phyloP scores from a whole-genome alignment of 1,284 basidiomycete species.

The Malassezia cuniculi region DNA sequence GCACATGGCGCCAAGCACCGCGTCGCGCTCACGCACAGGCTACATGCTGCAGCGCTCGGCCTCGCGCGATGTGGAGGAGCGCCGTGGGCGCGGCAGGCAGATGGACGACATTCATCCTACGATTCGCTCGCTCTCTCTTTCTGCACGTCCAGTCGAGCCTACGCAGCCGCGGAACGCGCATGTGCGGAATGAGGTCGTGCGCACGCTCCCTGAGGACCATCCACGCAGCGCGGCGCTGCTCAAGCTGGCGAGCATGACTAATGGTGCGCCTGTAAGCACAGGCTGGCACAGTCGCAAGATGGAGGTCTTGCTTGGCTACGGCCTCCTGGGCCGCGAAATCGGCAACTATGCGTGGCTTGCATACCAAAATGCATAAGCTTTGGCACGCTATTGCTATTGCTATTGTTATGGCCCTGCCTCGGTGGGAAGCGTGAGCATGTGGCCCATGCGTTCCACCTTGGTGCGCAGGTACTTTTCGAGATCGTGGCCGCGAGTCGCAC shows the following conservation, averaged over 20 bases:
- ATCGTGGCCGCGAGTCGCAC: slow-evolving; percentile 68
- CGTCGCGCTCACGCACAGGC: too few relatives aligned
- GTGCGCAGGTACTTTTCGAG: slow-evolving; percentile 90
- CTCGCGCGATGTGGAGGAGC: too few relatives aligned
- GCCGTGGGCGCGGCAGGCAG: too few relatives aligned
- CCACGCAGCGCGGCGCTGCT: slow-evolving; percentile 59
- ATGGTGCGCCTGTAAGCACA: slow-evolving; percentile 72
- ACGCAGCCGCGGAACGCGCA: slow-evolving; percentile 12
- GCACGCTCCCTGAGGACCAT: slow-evolving; percentile 56
- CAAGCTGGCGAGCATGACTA: slow-evolving; percentile 64
- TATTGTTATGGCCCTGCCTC: too few relatives aligned
- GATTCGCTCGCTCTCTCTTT: slow-evolving; percentile 26
- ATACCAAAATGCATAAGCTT: slow-evolving; percentile 7
- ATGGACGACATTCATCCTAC: too few relatives aligned
- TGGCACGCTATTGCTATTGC: not conserved
- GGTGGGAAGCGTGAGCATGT: slow-evolving; percentile 60
- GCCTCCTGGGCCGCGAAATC: slow-evolving; percentile 79
- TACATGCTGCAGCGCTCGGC: too few relatives aligned
- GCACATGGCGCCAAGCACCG: too few relatives aligned
- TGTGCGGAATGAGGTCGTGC: slow-evolving; percentile 42
- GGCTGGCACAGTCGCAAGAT: slow-evolving; percentile 96
- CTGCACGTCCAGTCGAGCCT: slow-evolving; percentile 12
- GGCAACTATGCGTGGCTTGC: slow-evolving; percentile 58
- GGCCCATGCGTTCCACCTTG: slow-evolving; percentile 91
- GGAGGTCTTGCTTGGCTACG: slow-evolving; percentile 82